Evolutionary conservation across 2,329 filamentous ascomycete genomes (phyloP).

Genomic region (Aureobasidium sp.): DNA sequence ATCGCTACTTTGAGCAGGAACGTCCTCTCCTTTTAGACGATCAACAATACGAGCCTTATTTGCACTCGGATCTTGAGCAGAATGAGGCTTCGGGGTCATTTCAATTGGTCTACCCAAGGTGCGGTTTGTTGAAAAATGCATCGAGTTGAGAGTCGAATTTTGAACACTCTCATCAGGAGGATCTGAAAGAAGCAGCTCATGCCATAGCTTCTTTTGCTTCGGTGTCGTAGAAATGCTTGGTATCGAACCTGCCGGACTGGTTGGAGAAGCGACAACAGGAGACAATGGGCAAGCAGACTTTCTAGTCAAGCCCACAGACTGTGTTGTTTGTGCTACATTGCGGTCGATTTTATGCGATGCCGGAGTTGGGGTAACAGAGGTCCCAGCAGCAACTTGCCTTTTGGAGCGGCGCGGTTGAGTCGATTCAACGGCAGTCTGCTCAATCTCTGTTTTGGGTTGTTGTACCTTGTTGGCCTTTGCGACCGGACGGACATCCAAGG

Average conservation of each 20-base stretch:
- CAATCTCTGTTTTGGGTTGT: neutral
- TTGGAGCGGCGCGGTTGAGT: neutral
- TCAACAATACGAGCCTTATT: slow-evolving; percentile 24
- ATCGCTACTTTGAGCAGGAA: slow-evolving; percentile 13
- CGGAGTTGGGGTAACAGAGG: neutral
- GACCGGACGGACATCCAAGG: neutral
- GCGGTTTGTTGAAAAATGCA: neutral
- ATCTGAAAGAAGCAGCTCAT: slow-evolving; percentile 18
- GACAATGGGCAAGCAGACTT: neutral
- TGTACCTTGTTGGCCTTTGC: neutral
- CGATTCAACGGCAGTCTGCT: neutral
- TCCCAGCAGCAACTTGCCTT: neutral
- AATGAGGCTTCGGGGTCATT: neutral
- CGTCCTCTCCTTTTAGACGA: slow-evolving; percentile 23
- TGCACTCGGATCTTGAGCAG: too few relatives aligned
- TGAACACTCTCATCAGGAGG: neutral
- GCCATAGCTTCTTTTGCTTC: slow-evolving; percentile 25
- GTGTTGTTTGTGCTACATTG: neutral
- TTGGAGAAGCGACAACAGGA: neutral
- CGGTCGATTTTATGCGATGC: neutral
- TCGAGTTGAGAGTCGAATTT: neutral
- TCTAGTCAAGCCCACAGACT: neutral
- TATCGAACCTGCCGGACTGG: neutral
- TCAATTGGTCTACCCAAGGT: neutral
- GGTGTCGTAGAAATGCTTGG: slow-evolving; percentile 19